Evolutionary conservation across 257 asterid genomes (phyloP), one percentile per base, ranked within the genome.

Genomic region (Solanum sejunctum): DNA sequence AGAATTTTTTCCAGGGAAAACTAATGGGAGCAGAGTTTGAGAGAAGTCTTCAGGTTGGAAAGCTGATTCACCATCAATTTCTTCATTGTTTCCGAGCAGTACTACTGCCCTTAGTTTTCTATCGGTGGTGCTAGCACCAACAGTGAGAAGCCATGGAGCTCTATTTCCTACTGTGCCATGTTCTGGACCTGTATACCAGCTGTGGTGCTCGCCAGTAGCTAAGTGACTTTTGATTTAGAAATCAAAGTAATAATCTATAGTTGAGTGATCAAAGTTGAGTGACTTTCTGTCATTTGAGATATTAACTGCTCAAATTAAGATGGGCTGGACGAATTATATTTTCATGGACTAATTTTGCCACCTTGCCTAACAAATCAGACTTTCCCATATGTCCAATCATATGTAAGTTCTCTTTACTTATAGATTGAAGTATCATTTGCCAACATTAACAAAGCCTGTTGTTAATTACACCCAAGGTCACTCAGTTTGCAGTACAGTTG

Each of bases 111-210:
- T 49, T 17, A 91, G n/a, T 0, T 55, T 64, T 21, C 91, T 66
- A 17, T 89, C 88, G 0, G 85, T 75, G 6, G 91, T 85, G 88
- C 89, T 85, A 1, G 93, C 88, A 39, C 91, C 93, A 20, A 84
- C 91, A 1, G 90, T 91, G 23, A 91, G 90, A 39, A 87, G 26
- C 93, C 93, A 89, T 0, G 92, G 90, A 16, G 90, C 91, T 28
- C 72, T 89, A 52, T 91, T 89, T 1, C 86, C 61, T 17, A 85
- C 41, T 4, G 89, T 47, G 13, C 26, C 18, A 12, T 8, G 21
- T 7, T 12, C 1, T 1, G 91, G 91, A 0, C 92, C 92, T 2
- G 17, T 47, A 64, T 88, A 5, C 83, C 86, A 5, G 90, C 89
- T 1, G 92, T 64, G 55, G 88, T 85, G 71, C 89, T 85, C 16